These are phyloP conservation scores for Psilocybe tampanensis DNA, from an alignment of 768 basidiomycete species.

Conservation along the genomic window DNA sequence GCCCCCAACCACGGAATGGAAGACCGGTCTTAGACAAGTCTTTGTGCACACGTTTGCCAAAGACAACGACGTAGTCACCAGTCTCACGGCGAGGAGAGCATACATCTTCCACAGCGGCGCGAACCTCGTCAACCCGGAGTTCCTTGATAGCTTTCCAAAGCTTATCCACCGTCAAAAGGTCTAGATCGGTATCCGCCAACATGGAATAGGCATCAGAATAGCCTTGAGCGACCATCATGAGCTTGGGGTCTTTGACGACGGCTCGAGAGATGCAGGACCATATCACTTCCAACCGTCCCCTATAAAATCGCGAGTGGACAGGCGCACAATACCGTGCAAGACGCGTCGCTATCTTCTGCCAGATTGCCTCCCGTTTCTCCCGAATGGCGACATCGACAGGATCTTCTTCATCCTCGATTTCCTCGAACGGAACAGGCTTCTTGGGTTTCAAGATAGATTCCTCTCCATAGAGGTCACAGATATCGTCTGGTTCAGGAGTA, in stretches of 20 bases:
- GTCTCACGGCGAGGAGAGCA: conserved; percentile 12
- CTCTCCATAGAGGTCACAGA: conserved; percentile 23
- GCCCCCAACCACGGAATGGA: conserved; percentile 22
- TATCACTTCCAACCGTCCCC: conserved; percentile 36
- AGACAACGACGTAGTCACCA: conserved; percentile 18
- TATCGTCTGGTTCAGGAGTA: conserved; percentile 10
- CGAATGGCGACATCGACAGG: conserved; percentile 36
- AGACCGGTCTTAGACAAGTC: conserved; percentile 9
- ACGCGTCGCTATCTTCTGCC: conserved; percentile 33
- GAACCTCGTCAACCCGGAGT: conserved; percentile 30
- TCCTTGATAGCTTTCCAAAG: conserved; percentile 31
- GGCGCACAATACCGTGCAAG: conserved; percentile 37
- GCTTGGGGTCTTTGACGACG: conserved; percentile 35
- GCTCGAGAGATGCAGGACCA: conserved; percentile 38
- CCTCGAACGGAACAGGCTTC: conserved; percentile 7
- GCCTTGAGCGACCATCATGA: conserved; percentile 38
- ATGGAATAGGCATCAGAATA: conserved; percentile 31
- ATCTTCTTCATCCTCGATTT: conserved; percentile 29
- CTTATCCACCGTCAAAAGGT: conserved; percentile 32
- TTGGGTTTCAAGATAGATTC: conserved; percentile 10
- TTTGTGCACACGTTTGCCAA: conserved; percentile 17
- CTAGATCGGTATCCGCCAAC: conserved; percentile 28
- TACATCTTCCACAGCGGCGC: conserved; percentile 21
- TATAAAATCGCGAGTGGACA: conserved; percentile 28
- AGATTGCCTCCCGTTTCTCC: conserved; percentile 30